Conservation (phyloP, 768 basidiomycete genomes). For the Floccularia luteovirens region DNA sequence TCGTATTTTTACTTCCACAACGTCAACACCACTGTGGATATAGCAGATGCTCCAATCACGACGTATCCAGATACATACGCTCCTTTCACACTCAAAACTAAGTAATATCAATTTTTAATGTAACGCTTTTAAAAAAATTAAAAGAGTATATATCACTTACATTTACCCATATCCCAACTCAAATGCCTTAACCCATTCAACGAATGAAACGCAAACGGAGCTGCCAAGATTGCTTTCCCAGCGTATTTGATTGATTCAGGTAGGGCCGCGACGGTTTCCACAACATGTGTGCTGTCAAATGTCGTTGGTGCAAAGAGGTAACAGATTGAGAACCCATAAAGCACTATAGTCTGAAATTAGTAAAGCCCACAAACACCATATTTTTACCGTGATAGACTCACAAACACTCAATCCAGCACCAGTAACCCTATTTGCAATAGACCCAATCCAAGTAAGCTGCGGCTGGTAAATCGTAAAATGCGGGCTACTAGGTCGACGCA, state of each 20-base stretch:
- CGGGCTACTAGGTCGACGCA: conserved; percentile 84
- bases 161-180: conserved; percentile 81
- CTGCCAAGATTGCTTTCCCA: conserved; percentile 73
- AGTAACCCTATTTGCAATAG: conserved; percentile 83
- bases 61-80: conserved; percentile 79
- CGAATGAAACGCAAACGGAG: conserved; percentile 87
- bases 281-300: conserved; percentile 72
- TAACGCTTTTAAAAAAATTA: not conserved
- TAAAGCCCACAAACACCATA: too few relatives aligned
- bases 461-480: conserved; percentile 97
- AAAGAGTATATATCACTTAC: conserved; percentile 47
- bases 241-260: conserved; percentile 73
- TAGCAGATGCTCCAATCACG: conserved; percentile 71
- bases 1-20: conserved; percentile 1
- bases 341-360: conserved; percentile 50
- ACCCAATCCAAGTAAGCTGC: conserved; percentile 85
- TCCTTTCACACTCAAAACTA: conserved; percentile 77
- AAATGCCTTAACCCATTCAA: conserved; percentile 90
- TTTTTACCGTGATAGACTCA: conserved; percentile 37
- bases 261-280: conserved; percentile 62
- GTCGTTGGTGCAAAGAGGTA: conserved; percentile 79
- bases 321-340: conserved; percentile 82
- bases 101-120: conserved; percentile 3
- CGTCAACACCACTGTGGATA: conserved; percentile 56
- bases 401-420: conserved; percentile 74